Base-by-base conservation (phyloP, 2,329 filamentous ascomycete species). In the Dryadomyces quercus-mongolicae region DNA sequence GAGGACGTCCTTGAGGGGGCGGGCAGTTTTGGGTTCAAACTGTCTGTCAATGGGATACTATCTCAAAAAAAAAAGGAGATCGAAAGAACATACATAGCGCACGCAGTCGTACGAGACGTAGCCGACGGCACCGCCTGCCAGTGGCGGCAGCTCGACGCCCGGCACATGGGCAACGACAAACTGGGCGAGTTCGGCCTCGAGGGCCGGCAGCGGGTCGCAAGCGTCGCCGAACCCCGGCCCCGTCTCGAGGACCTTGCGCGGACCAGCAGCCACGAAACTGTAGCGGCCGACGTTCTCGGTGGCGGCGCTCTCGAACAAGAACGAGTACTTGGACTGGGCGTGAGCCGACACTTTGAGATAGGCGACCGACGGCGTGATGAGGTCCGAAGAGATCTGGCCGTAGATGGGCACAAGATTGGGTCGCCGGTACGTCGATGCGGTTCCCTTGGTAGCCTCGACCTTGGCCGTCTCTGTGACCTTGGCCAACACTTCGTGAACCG, bases 31-130 rank as follows among this genome's bases (percentile, higher is more conserved):
- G 58, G 93, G 93, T 75, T 98, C 93, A 62, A 98, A 98, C 71
- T 97, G 53, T 12, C 3, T 2, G 25, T 31, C 21, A 16, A 47
- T 50, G 18, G 50, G 52, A 2, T 4, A 15, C 2, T 2, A 42
- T 8, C n/a, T n/a, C n/a, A 34, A 13, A 21, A 34, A 20, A 21
- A 20, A 21, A 45, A 1, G 15, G 22, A 34, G 25, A 52, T 9
- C 45, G 7, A 25, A 36, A n/a, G 5, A n/a, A 55, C 57, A 10
- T 38, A 97, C 65, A 85, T 61, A 62, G 4, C 60, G 84, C 63
- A 98, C 88, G 68, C 93, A 98, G 67, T 98, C 93, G 66, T 98
- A 98, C 53, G 91, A 91, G 6, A 97, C 89, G 68, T 97, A 98
- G 56, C 93, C 93, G 63, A 98, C 89, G 13, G 91, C 93, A 51